Conservation (phyloP, 768 basidiomycete genomes). For the Pisolithus albus region DNA sequence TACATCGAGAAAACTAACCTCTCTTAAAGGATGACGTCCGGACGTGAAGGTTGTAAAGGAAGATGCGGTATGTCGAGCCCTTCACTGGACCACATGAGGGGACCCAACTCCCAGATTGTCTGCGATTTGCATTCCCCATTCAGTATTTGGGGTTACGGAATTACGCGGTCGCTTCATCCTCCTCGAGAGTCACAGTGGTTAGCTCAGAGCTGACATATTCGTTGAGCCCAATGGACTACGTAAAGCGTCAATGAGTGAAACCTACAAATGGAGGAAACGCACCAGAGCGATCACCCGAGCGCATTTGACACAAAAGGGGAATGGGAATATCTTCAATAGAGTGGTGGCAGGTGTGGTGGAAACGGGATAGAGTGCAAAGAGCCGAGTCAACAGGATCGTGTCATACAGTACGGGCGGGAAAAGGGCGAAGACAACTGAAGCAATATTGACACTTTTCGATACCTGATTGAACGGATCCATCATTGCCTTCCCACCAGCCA, state of each 20-base stretch:
- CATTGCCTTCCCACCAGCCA: conserved; percentile 1
- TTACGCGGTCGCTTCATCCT: neutral
- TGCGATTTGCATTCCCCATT: conserved; percentile 29
- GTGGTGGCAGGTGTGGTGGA: conserved; percentile 9
- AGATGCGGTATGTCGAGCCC: conserved; percentile 8
- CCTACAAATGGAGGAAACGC: neutral
- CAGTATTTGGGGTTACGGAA: conserved; percentile 13
- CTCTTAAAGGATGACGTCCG: neutral
- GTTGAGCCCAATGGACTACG: conserved; percentile 2
- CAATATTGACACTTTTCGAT: conserved; percentile 12
- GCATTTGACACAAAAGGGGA: conserved; percentile 26
- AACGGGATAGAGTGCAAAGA: conserved; percentile 30
- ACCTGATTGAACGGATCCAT: conserved; percentile 15
- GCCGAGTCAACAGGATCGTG: conserved; percentile 30
- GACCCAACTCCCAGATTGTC: conserved; percentile 26
- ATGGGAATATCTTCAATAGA: conserved; percentile 20
- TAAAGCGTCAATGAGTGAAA: neutral
- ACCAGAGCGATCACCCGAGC: conserved; percentile 22
- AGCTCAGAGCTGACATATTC: neutral
- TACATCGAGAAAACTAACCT: neutral
- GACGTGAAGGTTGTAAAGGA: conserved; percentile 19
- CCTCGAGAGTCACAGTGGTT: neutral
- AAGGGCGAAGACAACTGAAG: conserved; percentile 17
- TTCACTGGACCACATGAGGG: too few species aligned
- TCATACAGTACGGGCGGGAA: conserved; percentile 32